phyloP scores from a whole-genome alignment of 73 alveolate genomes.

The Paramecium bursaria region DNA sequence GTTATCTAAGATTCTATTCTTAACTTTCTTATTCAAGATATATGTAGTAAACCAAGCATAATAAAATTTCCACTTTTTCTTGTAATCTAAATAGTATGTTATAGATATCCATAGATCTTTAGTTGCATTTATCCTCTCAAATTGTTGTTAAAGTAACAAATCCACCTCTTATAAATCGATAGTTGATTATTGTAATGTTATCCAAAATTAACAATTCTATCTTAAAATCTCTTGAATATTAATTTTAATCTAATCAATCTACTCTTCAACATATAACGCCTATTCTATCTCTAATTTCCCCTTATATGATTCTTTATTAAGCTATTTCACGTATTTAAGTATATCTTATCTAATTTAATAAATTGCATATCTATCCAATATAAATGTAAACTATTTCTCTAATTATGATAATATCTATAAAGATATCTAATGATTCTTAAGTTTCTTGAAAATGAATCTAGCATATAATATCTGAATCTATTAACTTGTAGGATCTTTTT shows the following conservation, averaged over 20 bases:
- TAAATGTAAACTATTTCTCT: conserved; percentile 47
- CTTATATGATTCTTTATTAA: conserved; percentile 55
- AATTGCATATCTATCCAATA: conserved; percentile 38
- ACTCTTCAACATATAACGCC: conserved; percentile 61
- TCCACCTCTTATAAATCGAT: conserved; percentile 62
- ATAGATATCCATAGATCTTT: conserved; percentile 58
- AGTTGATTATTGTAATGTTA: conserved; percentile 33
- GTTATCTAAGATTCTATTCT: conserved; percentile 57
- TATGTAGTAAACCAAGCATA: conserved; percentile 65
- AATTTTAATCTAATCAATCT: conserved; percentile 43
- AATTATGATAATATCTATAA: conserved; percentile 59
- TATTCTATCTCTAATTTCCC: conserved; percentile 62
- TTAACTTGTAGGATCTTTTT: background rate
- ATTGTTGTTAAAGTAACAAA: background rate
- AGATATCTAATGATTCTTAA: conserved; percentile 52
- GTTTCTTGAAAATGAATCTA: conserved; percentile 53
- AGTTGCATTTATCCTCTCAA: conserved; percentile 14
- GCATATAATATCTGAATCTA: conserved; percentile 42
- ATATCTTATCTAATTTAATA: conserved; percentile 8
- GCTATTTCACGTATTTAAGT: conserved; percentile 3
- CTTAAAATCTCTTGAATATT: conserved; percentile 32
- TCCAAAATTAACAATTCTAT: conserved; percentile 61
- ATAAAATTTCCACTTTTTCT: conserved; percentile 70
- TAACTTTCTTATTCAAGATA: conserved; percentile 62
- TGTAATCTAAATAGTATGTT: conserved; percentile 53